Conservation (phyloP, 495 filamentous ascomycete species). For the Talaromyces wortmannii region DNA sequence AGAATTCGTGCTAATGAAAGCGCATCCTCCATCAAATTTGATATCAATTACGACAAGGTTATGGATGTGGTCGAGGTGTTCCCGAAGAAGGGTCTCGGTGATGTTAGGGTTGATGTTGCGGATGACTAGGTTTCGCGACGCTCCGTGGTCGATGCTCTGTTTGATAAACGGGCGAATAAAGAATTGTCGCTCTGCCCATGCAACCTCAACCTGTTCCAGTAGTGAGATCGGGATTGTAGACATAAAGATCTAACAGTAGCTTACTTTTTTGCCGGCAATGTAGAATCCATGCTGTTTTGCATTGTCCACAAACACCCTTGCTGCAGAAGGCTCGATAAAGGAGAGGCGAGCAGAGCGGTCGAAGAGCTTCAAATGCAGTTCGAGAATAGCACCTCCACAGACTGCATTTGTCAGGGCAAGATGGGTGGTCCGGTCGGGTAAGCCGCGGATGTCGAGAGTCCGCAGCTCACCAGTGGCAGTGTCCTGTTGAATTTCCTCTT, state of each 20-base stretch:
- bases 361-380: slow-evolving; percentile 57
- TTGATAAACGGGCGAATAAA: slow-evolving; percentile 58
- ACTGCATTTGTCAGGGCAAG: slow-evolving; percentile 59
- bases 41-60: slow-evolving; percentile 67
- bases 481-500: slow-evolving; percentile 29
- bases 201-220: slow-evolving; percentile 52
- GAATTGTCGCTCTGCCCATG: slow-evolving; percentile 72
- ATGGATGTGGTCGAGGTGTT: slow-evolving; percentile 78
- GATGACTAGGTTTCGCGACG: slow-evolving; percentile 71
- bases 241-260: slow-evolving; percentile 10
- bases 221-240: background rate
- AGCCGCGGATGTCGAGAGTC: slow-evolving; percentile 55
- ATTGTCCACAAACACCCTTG: slow-evolving; percentile 57
- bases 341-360: slow-evolving; percentile 62
- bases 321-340: slow-evolving; percentile 58
- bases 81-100: slow-evolving; percentile 58
- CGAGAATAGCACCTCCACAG: slow-evolving; percentile 62
- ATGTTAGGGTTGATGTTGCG: slow-evolving; percentile 48
- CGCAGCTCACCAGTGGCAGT: slow-evolving; percentile 38
- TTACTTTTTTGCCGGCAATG: slow-evolving; percentile 61
- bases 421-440: slow-evolving; percentile 59
- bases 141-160: slow-evolving; percentile 59
- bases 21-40: slow-evolving; percentile 47
- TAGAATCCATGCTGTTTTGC: slow-evolving; percentile 62
- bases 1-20: slow-evolving; percentile 68